A percentile compares a stretch with the other conserved stretches of the same genome.
phyloP scores from a whole-genome alignment of 805 yeast genomes.

The Yarrowia porcina region DNA sequence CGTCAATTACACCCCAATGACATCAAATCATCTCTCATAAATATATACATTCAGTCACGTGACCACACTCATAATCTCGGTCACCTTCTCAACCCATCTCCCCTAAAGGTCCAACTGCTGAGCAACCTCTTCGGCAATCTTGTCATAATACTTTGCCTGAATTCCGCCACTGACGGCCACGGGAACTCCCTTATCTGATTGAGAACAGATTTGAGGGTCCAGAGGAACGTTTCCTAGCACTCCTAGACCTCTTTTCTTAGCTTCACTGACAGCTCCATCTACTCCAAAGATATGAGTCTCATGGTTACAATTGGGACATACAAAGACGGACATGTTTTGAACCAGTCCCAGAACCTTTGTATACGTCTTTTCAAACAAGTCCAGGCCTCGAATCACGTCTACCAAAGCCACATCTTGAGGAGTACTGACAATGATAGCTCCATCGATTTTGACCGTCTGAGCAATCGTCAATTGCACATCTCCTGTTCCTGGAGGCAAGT shows the following conservation, averaged over 20 bases:
- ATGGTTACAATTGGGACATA: constrained; percentile 74
- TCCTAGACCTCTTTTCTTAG: constrained; percentile 46
- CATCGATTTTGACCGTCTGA: constrained; percentile 71
- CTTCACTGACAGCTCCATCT: constrained; percentile 55
- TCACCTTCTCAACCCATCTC: no score
- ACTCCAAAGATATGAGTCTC: constrained; percentile 72
- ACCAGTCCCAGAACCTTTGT: constrained; percentile 75
- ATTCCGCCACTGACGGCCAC: constrained; percentile 46
- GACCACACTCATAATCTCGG: background rate
- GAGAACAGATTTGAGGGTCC: constrained; percentile 53
- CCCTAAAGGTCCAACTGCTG: constrained; percentile 27
- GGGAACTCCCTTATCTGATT: constrained; percentile 66
- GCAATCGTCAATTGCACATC: constrained; percentile 81
- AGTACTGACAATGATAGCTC: constrained; percentile 78
- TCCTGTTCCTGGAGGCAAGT: constrained; percentile 92
- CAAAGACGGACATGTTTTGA: constrained; percentile 75
- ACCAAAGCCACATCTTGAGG: constrained; percentile 82
- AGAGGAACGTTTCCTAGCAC: constrained; percentile 69
- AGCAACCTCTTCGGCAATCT: constrained; percentile 47
- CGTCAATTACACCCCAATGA: no score
- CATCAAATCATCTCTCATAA: background rate
- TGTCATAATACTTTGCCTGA: constrained; percentile 45
- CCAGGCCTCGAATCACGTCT: constrained; percentile 76
- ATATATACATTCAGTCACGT: background rate
- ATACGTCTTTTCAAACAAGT: constrained; percentile 69